A percentile compares a stretch with the other conserved stretches of the same genome.
Conservation (phyloP, 345 rosid species). For the Noccaea bulbosa region DNA sequence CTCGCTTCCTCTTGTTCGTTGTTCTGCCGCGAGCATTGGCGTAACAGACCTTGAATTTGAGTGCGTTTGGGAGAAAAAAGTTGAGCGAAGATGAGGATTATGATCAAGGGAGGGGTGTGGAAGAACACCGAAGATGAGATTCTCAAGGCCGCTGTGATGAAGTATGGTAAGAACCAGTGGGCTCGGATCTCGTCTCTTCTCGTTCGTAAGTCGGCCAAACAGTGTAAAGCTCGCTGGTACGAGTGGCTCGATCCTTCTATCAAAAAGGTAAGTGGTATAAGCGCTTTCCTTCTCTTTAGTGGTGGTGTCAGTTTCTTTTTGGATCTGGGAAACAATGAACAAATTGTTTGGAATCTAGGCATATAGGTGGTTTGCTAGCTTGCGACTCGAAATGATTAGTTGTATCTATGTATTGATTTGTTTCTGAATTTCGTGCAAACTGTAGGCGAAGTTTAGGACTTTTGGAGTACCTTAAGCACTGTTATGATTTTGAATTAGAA, state of each 20-base stretch:
- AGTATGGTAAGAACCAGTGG: conserved; percentile 99
- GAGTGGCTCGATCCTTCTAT: conserved; percentile 99
- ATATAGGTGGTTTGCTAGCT: conserved; percentile 10
- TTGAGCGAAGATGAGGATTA: conserved; percentile 91
- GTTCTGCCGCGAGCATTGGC: conserved; percentile 28
- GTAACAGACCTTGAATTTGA: conserved; percentile 21
- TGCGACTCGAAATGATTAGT: background rate
- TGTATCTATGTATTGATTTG: conserved; percentile 6
- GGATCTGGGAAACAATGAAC: conserved; percentile 11
- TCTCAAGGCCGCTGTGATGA: conserved; percentile 98
- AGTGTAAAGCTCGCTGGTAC: conserved; percentile 99
- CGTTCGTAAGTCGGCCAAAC: conserved; percentile 98
- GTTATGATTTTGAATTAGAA: background rate
- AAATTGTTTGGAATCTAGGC: conserved; percentile 8
- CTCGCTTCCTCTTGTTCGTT: conserved; percentile 22
- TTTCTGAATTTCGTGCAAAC: background rate
- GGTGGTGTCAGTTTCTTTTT: background rate
- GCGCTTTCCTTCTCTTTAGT: conserved; percentile 14
- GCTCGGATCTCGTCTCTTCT: conserved; percentile 95
- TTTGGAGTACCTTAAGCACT: background rate
- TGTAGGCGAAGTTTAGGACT: background rate
- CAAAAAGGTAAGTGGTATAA: conserved; percentile 62
- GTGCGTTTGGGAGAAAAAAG: conserved; percentile 4
- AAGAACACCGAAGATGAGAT: conserved; percentile 99
- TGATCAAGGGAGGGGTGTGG: conserved; percentile 99